A percentile compares a stretch with the other conserved stretches of the same genome.
These are phyloP conservation scores for Syzygium syzygioides DNA, from an alignment of 441 rosid species.

Conservation along the genomic window DNA sequence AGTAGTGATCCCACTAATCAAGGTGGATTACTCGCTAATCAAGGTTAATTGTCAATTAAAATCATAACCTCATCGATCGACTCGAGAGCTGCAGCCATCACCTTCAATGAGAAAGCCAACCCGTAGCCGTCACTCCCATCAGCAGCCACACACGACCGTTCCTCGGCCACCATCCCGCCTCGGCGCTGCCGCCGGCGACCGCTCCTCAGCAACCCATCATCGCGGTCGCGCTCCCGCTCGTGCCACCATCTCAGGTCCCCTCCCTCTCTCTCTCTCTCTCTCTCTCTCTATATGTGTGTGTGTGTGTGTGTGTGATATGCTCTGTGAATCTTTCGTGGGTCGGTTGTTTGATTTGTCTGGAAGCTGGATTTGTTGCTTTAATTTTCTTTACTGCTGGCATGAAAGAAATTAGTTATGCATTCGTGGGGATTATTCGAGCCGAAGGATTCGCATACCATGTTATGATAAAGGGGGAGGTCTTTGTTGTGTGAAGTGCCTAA, in stretches of 20 bases:
- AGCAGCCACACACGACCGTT: background rate
- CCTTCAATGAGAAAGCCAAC: background rate
- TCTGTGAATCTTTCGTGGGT: rapidly evolving
- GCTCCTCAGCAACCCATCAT: background rate
- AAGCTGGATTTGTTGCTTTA: background rate
- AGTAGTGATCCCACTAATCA: background rate
- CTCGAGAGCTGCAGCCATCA: background rate
- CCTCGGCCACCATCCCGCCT: background rate
- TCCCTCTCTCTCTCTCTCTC: background rate
- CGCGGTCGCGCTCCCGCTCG: background rate
- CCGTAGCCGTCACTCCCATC: background rate
- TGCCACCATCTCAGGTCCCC: background rate
- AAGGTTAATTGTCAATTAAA: background rate
- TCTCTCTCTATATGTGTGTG: background rate
- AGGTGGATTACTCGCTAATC: background rate
- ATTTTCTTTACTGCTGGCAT: background rate
- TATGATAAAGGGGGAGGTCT: background rate
- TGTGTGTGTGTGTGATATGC: background rate
- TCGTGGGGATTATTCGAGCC: background rate
- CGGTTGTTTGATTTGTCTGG: background rate
- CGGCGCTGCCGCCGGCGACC: background rate
- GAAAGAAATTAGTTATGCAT: background rate
- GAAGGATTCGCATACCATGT: background rate
- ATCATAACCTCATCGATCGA: background rate
- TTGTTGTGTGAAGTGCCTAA: rapidly evolving